A percentile compares a stretch with the other conserved stretches of the same genome.
phyloP scores from a whole-genome alignment of 1,139 yeast genomes.

The Diutina sp. region DNA sequence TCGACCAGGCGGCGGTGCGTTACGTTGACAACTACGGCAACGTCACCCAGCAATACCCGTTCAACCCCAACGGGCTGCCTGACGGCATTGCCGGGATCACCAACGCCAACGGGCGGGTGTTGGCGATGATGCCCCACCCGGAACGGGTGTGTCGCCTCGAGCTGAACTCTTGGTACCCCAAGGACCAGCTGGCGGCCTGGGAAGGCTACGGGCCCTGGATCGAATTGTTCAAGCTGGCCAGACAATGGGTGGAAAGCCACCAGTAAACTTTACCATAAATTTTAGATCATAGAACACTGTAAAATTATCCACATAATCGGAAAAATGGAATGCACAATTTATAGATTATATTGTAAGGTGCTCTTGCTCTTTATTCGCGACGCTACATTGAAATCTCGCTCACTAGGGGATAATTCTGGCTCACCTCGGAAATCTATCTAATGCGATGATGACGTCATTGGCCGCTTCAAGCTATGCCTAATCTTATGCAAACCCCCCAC shows the following conservation, averaged over 20 bases:
- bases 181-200: conserved; percentile 50
- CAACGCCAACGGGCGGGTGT: conserved; percentile 84
- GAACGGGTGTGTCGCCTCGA: conserved; percentile 87
- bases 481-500: too few relatives aligned
- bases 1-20: conserved; percentile 31
- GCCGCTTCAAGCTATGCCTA: too few relatives aligned
- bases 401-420: too few relatives aligned
- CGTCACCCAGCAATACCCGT: conserved; percentile 74
- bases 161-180: conserved; percentile 86
- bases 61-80: conserved; percentile 94
- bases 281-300: background rate
- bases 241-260: conserved; percentile 66
- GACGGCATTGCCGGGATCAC: conserved; percentile 88
- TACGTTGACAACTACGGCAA: conserved; percentile 88
- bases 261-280: background rate
- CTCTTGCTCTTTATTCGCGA: too few relatives aligned
- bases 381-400: too few relatives aligned
- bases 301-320: too few relatives aligned
- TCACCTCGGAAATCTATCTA: too few relatives aligned
- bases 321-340: too few relatives aligned
- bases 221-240: conserved; percentile 81
- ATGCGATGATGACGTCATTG: too few relatives aligned
- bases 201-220: conserved; percentile 90
- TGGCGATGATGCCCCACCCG: conserved; percentile 99
- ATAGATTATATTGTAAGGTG: too few relatives aligned